Conservation (phyloP, 306 rosid species). For the Gleditsia sinensis region DNA sequence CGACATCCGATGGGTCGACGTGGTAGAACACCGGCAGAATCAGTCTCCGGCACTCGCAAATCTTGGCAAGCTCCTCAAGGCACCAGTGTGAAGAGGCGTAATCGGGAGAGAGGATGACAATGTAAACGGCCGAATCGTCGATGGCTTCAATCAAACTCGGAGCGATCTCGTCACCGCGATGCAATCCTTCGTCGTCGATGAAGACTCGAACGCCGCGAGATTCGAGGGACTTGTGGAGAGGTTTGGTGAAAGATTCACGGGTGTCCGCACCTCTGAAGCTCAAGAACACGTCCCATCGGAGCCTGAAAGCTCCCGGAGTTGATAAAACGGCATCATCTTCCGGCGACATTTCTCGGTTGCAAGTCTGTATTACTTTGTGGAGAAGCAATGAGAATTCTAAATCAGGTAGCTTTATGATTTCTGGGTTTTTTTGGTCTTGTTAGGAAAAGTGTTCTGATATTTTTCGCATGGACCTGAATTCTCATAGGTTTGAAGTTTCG, state of each 20-base stretch:
- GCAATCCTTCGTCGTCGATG: constrained; percentile 41
- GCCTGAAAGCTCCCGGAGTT: constrained; percentile 36
- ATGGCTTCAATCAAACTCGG: constrained; percentile 45
- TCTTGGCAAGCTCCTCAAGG: constrained; percentile 46
- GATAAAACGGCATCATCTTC: not conserved
- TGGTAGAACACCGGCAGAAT: constrained; percentile 50
- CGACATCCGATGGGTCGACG: constrained; percentile 47
- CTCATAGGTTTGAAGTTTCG: too few relatives aligned
- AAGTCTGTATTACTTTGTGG: not conserved
- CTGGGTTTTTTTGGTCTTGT: too few relatives aligned
- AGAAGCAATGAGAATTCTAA: not conserved
- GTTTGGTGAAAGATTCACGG: constrained; percentile 20
- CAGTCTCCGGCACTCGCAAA: constrained; percentile 35
- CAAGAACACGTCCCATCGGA: constrained; percentile 48
- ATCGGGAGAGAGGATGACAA: constrained; percentile 36
- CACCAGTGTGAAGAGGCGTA: constrained; percentile 51
- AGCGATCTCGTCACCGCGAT: constrained; percentile 42
- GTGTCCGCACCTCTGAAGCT: constrained; percentile 50
- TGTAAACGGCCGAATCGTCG: constrained; percentile 51
- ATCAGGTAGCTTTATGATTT: not conserved
- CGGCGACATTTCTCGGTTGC: too few relatives aligned
- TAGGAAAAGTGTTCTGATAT: too few relatives aligned
- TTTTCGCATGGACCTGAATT: too few relatives aligned
- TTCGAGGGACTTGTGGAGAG: constrained; percentile 31
- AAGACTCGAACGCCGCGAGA: constrained; percentile 38